A percentile compares a stretch with the other conserved stretches of the same genome.
Evolutionary conservation across 805 yeast species (phyloP).

Genomic region (Monosporozyma servazzii): DNA sequence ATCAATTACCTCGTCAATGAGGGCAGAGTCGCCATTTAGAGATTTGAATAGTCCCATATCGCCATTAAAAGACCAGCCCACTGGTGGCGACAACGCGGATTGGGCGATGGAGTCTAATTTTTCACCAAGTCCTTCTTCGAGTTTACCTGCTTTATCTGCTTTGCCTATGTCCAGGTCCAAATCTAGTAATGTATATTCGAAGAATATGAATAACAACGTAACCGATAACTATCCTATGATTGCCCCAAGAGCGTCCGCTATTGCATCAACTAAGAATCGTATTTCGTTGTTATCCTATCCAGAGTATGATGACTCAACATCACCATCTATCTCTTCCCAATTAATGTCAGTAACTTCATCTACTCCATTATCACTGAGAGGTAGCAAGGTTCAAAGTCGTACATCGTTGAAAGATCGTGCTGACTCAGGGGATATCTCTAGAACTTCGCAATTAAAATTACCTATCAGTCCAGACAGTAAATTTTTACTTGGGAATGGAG

Average conservation of each 20-base stretch:
- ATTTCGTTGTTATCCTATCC: conserved; percentile 2
- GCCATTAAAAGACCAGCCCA: neutral
- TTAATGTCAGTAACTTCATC: conserved; percentile 9
- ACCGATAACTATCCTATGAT: neutral
- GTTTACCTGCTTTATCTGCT: neutral
- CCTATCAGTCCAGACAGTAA: neutral
- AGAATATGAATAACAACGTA: neutral
- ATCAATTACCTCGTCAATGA: conserved; percentile 4
- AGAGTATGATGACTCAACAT: conserved; percentile 1
- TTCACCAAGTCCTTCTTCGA: neutral
- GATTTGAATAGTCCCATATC: conserved; percentile 1
- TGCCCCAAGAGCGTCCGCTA: conserved; percentile 6
- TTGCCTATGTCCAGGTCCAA: conserved; percentile 7
- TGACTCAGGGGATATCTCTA: neutral
- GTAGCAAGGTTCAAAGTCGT: conserved; percentile 2
- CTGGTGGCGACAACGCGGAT: conserved; percentile 1
- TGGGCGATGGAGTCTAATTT: conserved; percentile 2
- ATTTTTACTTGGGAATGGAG: neutral
- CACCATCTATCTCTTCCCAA: conserved; percentile 7
- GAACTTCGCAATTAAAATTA: neutral
- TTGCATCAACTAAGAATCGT: conserved; percentile 1
- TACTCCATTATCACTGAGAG: conserved; percentile 10
- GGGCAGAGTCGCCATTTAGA: conserved; percentile 10
- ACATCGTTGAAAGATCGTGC: neutral
- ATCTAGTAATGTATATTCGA: conserved; percentile 1